A percentile compares a stretch with the other conserved stretches of the same genome.
phyloP scores from a whole-genome alignment of 176 grass and related monocot genomes.

The Calamus simplicifolius region DNA sequence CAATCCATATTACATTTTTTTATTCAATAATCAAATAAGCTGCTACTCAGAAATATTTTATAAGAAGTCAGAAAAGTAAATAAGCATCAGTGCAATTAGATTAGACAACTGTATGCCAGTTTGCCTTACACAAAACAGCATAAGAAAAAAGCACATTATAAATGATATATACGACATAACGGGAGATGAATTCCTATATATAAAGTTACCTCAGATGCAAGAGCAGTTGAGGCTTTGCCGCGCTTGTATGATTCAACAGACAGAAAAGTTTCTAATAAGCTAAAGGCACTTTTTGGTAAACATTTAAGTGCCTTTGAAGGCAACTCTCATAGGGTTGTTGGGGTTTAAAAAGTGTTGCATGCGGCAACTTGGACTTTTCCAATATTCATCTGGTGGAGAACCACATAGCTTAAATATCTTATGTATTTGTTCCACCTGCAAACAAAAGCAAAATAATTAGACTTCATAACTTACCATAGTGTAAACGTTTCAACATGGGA shows the following conservation, averaged over 20 bases:
- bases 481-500: no score
- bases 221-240: constrained; percentile 57
- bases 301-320: constrained; percentile 33
- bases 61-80: no score
- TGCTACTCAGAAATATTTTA: no score
- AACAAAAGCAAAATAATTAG: background rate
- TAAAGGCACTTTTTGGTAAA: constrained; percentile 38
- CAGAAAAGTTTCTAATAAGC: constrained; percentile 48
- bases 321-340: constrained; percentile 45
- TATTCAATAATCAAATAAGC: no score
- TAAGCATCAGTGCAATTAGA: no score
- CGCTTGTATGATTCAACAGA: constrained; percentile 54
- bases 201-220: constrained; percentile 50
- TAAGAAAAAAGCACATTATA: background rate
- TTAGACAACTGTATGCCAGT: no score
- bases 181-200: background rate
- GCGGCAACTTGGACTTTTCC: constrained; percentile 41
- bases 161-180: background rate
- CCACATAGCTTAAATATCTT: constrained; percentile 97
- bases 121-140: no score
- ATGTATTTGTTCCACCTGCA: constrained; percentile 86
- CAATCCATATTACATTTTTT: no score
- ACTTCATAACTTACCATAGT: no score
- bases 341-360: constrained; percentile 65
- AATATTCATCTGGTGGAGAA: constrained; percentile 66